Evolutionary conservation across 2,329 filamentous ascomycete species (phyloP).

Genomic region (Claviceps humidiphila): DNA sequence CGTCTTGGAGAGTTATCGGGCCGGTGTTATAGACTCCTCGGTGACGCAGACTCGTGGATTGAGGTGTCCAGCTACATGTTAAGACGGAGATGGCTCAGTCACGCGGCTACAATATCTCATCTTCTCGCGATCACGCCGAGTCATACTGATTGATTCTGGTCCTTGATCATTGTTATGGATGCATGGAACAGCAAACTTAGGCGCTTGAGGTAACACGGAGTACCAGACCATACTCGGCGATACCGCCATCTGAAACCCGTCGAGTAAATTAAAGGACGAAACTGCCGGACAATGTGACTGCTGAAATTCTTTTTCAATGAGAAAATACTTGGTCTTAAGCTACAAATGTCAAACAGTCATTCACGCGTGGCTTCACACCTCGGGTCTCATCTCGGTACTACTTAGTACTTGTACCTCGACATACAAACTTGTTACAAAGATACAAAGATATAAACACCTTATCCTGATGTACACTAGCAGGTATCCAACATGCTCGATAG

Average conservation of each 20-base stretch:
- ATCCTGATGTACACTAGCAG: constrained; percentile 12
- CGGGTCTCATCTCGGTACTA: neutral
- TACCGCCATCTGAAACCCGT: neutral
- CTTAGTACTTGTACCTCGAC: neutral
- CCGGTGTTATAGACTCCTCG: neutral
- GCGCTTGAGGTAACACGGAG: neutral
- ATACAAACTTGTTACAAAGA: too few species aligned
- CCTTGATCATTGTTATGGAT: too few species aligned
- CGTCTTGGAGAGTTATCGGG: neutral
- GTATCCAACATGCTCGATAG: constrained; percentile 31
- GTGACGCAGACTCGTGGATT: neutral
- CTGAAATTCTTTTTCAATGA: neutral
- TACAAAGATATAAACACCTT: neutral
- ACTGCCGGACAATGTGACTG: neutral
- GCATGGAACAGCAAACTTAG: constrained; percentile 1
- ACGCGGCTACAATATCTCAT: neutral
- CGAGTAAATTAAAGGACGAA: neutral
- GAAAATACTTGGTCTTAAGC: too few species aligned
- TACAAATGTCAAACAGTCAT: too few species aligned
- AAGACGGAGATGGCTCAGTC: neutral
- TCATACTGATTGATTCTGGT: too few species aligned
- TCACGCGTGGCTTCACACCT: neutral
- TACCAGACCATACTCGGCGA: neutral
- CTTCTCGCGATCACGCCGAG: neutral
- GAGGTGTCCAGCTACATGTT: neutral